Base-by-base conservation (phyloP, 2,329 filamentous ascomycete genomes). In the Corynespora cassiicola region DNA sequence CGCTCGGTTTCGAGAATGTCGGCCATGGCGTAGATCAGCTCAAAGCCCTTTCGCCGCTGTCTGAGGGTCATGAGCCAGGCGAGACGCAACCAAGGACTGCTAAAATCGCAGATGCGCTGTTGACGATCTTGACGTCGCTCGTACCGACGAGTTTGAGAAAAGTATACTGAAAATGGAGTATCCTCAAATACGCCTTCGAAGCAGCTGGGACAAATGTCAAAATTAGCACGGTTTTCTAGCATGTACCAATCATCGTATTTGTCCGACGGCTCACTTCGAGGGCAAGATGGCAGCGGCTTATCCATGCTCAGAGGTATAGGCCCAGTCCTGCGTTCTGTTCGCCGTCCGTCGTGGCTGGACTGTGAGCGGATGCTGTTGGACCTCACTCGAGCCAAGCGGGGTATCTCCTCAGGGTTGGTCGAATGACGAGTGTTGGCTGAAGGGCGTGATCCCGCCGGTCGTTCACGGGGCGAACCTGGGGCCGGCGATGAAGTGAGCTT, bases 171-270 rank as follows among this genome's bases (percentile, higher is more conserved):
- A 61, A 88, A 95, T 14, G 80, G 75, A 0, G 88, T 87, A 16
- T 80, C 74, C 10, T 77, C 77, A 51, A 92, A 90, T 7, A 90
- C 80, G 5, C 78, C 77, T 3, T 79, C 75, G 63, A 88, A 90
- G 69, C 92, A 97, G 9, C 80, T 81, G 0, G 89, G 88, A 55
- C 92, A 96, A 29, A 96, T 86, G 47, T 88, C 82, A 53, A 96
- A 87, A 43, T 81, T 80, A 9, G 84, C 79, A 45, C 84, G 80
- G 10, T 82, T 81, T 4, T 82, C 81, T 4, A 96, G 75, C 0
- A 86, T 91, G 45, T 90, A 83, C 88, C 91, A 96, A 57, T 94
- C 89, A 46, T 85, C 75, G 45, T 84, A 78, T 2, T 84, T 84
- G 7, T 79, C 72, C 9, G 82, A 78, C 8, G 81, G 80, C 4